These are phyloP conservation scores for Chaetomium sp. DNA, from an alignment of 2,329 filamentous ascomycete species.

Conservation along the genomic window DNA sequence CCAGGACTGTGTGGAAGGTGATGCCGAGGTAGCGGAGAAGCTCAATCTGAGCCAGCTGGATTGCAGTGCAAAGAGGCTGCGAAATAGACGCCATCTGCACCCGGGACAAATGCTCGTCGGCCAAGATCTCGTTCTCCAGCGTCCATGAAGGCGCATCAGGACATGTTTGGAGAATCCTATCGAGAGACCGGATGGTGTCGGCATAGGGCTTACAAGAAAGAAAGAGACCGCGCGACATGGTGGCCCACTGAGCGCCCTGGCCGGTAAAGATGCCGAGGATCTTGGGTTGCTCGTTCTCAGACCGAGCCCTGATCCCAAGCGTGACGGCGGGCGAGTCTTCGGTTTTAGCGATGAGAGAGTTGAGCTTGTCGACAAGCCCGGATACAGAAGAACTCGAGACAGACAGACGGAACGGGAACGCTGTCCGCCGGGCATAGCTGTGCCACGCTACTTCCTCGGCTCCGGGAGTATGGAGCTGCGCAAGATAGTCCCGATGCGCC, in stretches of 20 bases:
- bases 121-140: constrained; percentile 42
- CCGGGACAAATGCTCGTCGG: constrained; percentile 34
- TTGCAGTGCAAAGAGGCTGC: constrained; percentile 56
- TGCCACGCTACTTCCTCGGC: constrained; percentile 40
- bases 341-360: constrained; percentile 32
- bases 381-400: constrained; percentile 35
- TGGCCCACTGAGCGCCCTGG: constrained; percentile 50
- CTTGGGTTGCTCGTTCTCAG: constrained; percentile 29
- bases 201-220: constrained; percentile 39
- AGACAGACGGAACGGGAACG: constrained; percentile 39
- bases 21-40: constrained; percentile 37
- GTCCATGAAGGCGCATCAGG: constrained; percentile 38
- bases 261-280: constrained; percentile 46
- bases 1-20: constrained; percentile 40
- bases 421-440: constrained; percentile 38
- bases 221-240: constrained; percentile 44
- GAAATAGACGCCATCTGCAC: constrained; percentile 46
- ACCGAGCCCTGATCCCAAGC: constrained; percentile 35
- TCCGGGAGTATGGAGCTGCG: constrained; percentile 11
- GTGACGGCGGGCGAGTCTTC: constrained; percentile 7
- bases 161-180: constrained; percentile 37
- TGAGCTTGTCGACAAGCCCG: constrained; percentile 35
- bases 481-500: constrained; percentile 39
- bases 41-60: constrained; percentile 51
- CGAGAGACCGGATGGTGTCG: constrained; percentile 41